These are phyloP conservation scores for Lachancea fermentati DNA, from an alignment of 805 yeast species.

Conservation along the genomic window DNA sequence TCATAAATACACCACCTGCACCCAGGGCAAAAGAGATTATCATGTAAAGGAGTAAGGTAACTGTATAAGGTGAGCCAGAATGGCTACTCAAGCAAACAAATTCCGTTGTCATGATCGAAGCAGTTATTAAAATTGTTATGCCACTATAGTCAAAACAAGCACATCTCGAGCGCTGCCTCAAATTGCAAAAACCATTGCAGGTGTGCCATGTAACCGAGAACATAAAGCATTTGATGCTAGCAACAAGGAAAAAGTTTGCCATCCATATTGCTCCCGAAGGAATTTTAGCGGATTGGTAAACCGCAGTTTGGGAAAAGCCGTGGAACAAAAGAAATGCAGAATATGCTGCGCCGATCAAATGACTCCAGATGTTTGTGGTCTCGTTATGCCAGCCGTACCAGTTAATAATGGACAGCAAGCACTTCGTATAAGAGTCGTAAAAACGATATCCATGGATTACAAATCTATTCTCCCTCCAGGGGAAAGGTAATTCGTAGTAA, in stretches of 20 bases:
- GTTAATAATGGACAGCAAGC: slow-evolving; percentile 53
- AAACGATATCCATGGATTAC: slow-evolving; percentile 84
- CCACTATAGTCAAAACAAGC: slow-evolving; percentile 97
- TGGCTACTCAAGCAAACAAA: slow-evolving; percentile 58
- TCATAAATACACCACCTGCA: slow-evolving; percentile 62
- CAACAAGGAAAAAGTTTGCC: slow-evolving; percentile 58
- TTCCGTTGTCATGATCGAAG: slow-evolving; percentile 82
- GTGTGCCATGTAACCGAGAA: slow-evolving; percentile 92
- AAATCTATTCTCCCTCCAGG: slow-evolving; percentile 89
- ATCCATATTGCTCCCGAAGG: slow-evolving; percentile 33
- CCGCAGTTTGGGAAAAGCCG: slow-evolving; percentile 59
- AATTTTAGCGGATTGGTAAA: slow-evolving; percentile 44
- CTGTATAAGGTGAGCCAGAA: slow-evolving; percentile 31
- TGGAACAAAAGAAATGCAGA: slow-evolving; percentile 50
- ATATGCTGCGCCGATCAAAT: slow-evolving; percentile 60
- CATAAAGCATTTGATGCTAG: slow-evolving; percentile 69
- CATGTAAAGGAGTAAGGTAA: slow-evolving; percentile 40
- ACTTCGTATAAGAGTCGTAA: slow-evolving; percentile 53
- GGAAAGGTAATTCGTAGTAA: slow-evolving; percentile 82
- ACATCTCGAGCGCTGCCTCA: slow-evolving; percentile 59
- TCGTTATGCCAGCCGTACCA: slow-evolving; percentile 66
- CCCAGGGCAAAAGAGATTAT: slow-evolving; percentile 63
- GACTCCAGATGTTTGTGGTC: slow-evolving; percentile 91
- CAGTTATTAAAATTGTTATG: slow-evolving; percentile 82
- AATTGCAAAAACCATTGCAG: slow-evolving; percentile 67